Conservation (phyloP, 1,139 yeast species). For the Pneumocystis canis region DNA sequence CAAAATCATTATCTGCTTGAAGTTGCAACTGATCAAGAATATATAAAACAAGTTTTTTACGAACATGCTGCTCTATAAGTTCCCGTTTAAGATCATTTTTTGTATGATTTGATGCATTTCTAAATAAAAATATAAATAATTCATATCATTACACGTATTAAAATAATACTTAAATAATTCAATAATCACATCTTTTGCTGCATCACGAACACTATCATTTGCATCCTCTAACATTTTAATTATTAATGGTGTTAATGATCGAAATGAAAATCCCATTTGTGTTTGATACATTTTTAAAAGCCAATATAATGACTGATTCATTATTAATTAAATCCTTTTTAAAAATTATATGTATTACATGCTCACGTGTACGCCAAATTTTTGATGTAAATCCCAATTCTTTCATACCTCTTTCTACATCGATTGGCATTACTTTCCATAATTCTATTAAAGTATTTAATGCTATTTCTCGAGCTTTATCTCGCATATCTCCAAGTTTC, state of each 20-base stretch:
- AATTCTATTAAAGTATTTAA: conserved; percentile 46
- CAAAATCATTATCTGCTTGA: conserved; percentile 7
- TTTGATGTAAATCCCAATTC: conserved; percentile 39
- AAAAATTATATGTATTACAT: conserved; percentile 27
- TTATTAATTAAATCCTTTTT: conserved; percentile 18
- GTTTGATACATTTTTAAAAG: conserved; percentile 19
- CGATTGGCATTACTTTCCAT: conserved; percentile 48
- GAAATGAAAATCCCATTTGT: conserved; percentile 30
- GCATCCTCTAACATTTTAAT: conserved; percentile 29
- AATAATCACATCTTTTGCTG: conserved; percentile 28
- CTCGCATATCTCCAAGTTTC: conserved; percentile 37
- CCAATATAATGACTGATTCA: conserved; percentile 19
- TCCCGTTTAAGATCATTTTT: conserved; percentile 38
- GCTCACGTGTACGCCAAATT: conserved; percentile 31
- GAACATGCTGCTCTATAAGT: conserved; percentile 31
- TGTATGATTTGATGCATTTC: conserved; percentile 28
- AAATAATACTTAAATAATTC: conserved; percentile 27
- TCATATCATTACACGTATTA: background rate
- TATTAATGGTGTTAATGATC: conserved; percentile 30
- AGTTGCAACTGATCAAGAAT: conserved; percentile 10
- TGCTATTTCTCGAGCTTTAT: conserved; percentile 35
- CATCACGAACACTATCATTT: conserved; percentile 23
- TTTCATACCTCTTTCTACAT: conserved; percentile 37
- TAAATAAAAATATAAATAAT: background rate
- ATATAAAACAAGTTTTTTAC: conserved; percentile 16